Percentiles rank a stretch among this genome's conserved stretches.
Conservation (phyloP, 2,329 filamentous ascomycete species). For the Colletotrichum somersetense region DNA sequence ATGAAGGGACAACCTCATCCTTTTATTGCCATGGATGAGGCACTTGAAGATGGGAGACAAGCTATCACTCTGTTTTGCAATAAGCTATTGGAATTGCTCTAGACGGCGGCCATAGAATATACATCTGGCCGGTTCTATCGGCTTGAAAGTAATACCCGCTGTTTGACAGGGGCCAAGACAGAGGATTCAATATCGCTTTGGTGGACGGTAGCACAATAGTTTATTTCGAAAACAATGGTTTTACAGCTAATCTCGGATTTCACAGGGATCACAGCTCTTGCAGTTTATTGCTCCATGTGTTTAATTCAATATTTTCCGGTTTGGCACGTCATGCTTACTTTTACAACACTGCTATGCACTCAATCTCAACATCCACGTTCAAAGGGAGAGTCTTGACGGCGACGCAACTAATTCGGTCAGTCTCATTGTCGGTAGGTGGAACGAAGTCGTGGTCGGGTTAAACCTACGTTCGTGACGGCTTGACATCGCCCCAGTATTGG, state of each 20-base stretch:
- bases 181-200: background rate
- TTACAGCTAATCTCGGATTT: too few species aligned
- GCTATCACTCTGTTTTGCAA: conserved; percentile 61
- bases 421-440: background rate
- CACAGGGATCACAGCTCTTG: background rate
- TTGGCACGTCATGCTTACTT: background rate
- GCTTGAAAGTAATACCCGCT: fast-evolving
- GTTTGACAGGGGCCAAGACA: fast-evolving
- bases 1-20: conserved; percentile 70
- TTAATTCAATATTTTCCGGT: background rate
- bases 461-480: conserved; percentile 59
- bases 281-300: background rate
- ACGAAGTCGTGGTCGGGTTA: fast-evolving
- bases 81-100: conserved; percentile 32
- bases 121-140: background rate
- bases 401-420: conserved; percentile 47
- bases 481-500: conserved; percentile 72
- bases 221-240: background rate
- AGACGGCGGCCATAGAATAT: background rate
- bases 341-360: conserved; percentile 51
- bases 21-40: conserved; percentile 70
- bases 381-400: conserved; percentile 52
- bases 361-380: conserved; percentile 52
- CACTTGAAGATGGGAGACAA: conserved; percentile 62
- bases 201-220: background rate